phyloP scores from a whole-genome alignment of 2,329 filamentous ascomycete species.

The Penicillium thymicola region DNA sequence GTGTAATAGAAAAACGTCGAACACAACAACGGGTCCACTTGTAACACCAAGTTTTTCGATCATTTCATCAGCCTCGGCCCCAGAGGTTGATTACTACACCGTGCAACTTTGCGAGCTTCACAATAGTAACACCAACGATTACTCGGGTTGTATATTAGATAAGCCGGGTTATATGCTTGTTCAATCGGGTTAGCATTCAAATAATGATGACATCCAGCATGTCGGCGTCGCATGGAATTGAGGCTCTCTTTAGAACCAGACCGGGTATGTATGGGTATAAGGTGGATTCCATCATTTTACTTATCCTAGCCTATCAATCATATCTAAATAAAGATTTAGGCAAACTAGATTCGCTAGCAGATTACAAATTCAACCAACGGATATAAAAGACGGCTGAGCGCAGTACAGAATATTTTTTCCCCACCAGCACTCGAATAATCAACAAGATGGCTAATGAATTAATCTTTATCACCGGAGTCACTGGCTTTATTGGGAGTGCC shows the following conservation, averaged over 20 bases:
- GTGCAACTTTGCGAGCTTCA: not conserved
- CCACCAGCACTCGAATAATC: not conserved
- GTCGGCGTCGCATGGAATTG: not conserved
- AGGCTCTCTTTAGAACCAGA: not conserved
- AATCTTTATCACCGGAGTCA: constrained; percentile 27
- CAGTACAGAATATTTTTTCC: not conserved
- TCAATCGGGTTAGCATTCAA: not conserved
- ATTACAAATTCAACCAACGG: not conserved
- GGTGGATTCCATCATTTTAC: not conserved
- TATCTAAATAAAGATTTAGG: not conserved
- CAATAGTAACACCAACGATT: not conserved
- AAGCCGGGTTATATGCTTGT: too few relatives aligned
- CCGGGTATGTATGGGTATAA: not conserved
- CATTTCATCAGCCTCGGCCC: constrained; percentile 3
- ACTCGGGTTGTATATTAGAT: not conserved
- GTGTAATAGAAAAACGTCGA: not conserved
- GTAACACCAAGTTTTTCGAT: not conserved
- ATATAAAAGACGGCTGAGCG: not conserved
- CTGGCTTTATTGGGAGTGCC: constrained; percentile 26
- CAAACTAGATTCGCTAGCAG: not conserved
- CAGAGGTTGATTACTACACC: not conserved
- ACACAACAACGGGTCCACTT: too few relatives aligned
- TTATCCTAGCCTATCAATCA: not conserved
- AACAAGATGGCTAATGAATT: constrained; percentile 18
- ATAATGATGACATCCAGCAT: not conserved